Evolutionary conservation across 2,329 filamentous ascomycete genomes (phyloP), one percentile per base, ranked within the genome.

Genomic region (Fusarium paranaense): DNA sequence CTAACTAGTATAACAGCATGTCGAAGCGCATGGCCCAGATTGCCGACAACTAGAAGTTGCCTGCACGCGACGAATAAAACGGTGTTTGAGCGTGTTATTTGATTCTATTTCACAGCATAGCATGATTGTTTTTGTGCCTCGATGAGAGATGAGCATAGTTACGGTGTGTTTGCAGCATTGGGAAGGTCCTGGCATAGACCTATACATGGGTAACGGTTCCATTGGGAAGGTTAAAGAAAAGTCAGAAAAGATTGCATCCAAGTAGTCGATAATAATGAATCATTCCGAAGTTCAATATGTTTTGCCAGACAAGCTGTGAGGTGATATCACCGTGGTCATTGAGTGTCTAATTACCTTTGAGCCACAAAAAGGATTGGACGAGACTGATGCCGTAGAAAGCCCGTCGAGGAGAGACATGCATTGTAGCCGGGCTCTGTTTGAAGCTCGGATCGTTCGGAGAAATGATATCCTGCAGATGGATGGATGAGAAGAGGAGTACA

Each of bases 1-100:
- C 82, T 86, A 82, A 86, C 77, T 62, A 54, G 56, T 40, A 35
- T 11, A 52, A 76, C 72, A 92, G 90, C 80, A 92, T 93, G 91
- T 90, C 90, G 25, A 91, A 89, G 84, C 87, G 89, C 75, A 89
- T 91, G 86, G 84, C 87, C n/a, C 83, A 86, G 71, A 84, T 89
- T 22, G 73, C 32, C 50, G 67, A 70, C 67, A 78, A 72, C 47
- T 52, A 65, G 62, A 40, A 62, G 47, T 70, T 59, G 59, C 63
- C 61, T 73, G 64, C 40, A 42, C 63, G 47, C 59, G 69, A 42
- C n/a, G 67, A 61, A 37, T 58, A 71, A 75, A 70, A 72, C 25
- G 71, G 65, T 74, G 66, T 74, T 67, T 56, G 64, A 72, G 68
- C 71, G 66, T 71, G 58, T 66, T 56, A 66, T 74, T 76, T 67